Conservation (phyloP, 495 filamentous ascomycete genomes). For the Aspergillus asperescens region DNA sequence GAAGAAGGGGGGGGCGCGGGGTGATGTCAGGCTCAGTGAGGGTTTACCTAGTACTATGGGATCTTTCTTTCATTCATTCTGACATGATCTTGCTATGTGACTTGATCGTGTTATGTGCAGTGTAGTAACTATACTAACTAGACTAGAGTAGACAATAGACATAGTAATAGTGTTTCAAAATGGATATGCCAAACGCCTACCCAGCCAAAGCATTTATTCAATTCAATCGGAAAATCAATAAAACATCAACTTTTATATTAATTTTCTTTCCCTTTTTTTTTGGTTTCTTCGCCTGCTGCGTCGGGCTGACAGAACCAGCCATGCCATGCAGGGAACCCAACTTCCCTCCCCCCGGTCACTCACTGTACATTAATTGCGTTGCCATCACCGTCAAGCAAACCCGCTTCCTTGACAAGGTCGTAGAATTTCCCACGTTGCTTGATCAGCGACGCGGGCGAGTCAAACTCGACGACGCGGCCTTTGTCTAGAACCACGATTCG, state of each 20-base stretch:
- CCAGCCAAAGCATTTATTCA: background rate
- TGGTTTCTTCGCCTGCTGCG: background rate
- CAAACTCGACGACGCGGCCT: conserved; percentile 56
- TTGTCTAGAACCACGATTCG: conserved; percentile 82
- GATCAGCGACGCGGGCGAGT: conserved; percentile 52
- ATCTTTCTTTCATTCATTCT: too few species aligned
- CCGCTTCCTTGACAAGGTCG: conserved; percentile 53
- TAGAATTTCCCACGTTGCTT: conserved; percentile 50
- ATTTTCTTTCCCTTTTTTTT: background rate
- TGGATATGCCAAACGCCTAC: background rate
- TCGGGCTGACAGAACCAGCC: background rate
- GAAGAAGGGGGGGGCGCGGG: too few species aligned
- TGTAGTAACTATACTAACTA: too few species aligned
- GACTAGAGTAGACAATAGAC: too few species aligned
- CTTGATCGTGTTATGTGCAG: too few species aligned
- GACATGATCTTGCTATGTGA: too few species aligned
- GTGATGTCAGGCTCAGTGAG: too few species aligned
- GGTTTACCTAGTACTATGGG: too few species aligned
- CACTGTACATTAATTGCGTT: conserved; percentile 21
- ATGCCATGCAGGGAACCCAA: too few species aligned
- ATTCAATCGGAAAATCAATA: background rate
- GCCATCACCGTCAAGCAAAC: conserved; percentile 47
- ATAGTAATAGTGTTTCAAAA: too few species aligned
- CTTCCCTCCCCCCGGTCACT: too few species aligned
- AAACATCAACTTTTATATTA: conserved; percentile 8